Conservation (phyloP, 345 rosid genomes). For the Punica granatum region DNA sequence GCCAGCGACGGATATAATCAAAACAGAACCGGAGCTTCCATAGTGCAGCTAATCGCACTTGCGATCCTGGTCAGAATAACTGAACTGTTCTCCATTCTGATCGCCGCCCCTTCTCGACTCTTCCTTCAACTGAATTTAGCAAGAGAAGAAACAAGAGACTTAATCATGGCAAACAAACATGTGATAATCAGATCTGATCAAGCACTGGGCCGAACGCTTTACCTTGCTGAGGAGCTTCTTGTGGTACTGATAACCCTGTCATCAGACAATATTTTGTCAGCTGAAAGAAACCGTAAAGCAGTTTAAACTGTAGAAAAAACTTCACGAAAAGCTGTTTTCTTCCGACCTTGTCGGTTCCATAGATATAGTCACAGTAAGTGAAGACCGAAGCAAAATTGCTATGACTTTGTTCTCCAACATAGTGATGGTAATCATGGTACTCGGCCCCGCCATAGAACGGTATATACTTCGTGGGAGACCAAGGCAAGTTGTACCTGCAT, state of each 20-base stretch:
- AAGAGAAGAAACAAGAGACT: neutral
- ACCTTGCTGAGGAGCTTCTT: conserved; percentile 9
- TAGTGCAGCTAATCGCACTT: neutral
- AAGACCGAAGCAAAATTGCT: conserved; percentile 97
- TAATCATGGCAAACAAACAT: neutral
- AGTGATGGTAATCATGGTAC: conserved; percentile 96
- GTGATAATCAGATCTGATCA: neutral
- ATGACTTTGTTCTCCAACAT: conserved; percentile 98
- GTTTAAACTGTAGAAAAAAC: neutral
- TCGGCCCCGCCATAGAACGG: conserved; percentile 99
- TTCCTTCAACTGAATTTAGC: conserved; percentile 5
- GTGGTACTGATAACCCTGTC: conserved; percentile 11
- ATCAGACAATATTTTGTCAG: neutral
- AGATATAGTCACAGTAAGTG: conserved; percentile 88
- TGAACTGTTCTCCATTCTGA: neutral
- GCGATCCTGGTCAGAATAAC: neutral
- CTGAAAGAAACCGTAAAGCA: neutral
- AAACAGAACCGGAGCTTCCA: neutral
- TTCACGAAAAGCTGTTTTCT: neutral
- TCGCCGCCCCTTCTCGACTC: neutral
- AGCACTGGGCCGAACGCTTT: too few relatives aligned
- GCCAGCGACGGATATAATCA: neutral
- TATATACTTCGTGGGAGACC: conserved; percentile 77
- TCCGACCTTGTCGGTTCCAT: conserved; percentile 90
- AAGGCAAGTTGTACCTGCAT: conserved; percentile 81